A percentile compares a stretch with the other conserved stretches of the same genome.
These are phyloP conservation scores for Entonaema liquescens DNA, from an alignment of 495 filamentous ascomycete genomes.

Conservation along the genomic window DNA sequence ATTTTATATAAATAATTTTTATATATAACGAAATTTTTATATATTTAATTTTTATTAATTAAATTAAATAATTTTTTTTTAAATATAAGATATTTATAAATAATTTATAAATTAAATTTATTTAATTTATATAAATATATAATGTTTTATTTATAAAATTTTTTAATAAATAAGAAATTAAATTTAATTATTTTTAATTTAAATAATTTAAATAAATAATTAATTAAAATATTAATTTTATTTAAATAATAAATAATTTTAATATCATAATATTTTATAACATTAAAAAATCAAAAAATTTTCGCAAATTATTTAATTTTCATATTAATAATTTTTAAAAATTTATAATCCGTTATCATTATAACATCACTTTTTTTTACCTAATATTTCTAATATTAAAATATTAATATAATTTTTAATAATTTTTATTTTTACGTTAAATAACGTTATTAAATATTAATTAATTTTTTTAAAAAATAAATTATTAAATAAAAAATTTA, in stretches of 20 bases:
- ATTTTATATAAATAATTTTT: not conserved
- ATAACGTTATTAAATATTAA: too few species aligned
- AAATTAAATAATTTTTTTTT: not conserved
- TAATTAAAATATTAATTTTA: too few species aligned
- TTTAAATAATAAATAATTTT: too few species aligned
- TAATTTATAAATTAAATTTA: not conserved
- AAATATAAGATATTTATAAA: too few species aligned
- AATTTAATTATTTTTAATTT: not conserved
- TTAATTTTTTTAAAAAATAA: not conserved
- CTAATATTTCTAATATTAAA: too few species aligned
- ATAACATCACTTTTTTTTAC: not conserved
- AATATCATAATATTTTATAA: too few species aligned
- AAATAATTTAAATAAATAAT: not conserved
- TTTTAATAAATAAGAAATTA: too few species aligned
- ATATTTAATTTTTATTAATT: not conserved
- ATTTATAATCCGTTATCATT: not conserved
- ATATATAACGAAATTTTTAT: too few species aligned
- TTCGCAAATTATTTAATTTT: not conserved
- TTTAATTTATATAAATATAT: not conserved
- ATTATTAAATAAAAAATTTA: too few species aligned
- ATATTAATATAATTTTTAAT: not conserved
- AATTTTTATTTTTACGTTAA: too few species aligned
- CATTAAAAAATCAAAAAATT: not conserved
- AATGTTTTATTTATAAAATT: not conserved
- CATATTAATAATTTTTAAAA: not conserved